Conservation (phyloP, 1,139 yeast species). For the Saccharomyces pastorianus region DNA sequence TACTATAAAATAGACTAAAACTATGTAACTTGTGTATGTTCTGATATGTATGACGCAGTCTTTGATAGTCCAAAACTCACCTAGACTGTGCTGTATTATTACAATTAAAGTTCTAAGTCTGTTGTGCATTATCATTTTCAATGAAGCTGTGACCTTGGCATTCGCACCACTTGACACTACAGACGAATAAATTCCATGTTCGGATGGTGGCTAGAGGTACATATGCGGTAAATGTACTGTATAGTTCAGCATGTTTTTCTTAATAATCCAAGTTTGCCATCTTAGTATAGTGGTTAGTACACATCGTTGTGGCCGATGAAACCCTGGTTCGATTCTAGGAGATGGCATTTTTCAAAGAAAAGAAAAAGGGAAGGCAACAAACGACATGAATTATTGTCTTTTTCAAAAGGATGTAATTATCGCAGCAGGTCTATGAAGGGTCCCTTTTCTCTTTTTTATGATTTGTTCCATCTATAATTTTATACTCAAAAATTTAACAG, state of each 20-base stretch:
- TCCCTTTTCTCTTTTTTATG: not conserved
- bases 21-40: not conserved
- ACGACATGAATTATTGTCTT: no score
- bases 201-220: no score
- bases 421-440: slow-evolving; percentile 24
- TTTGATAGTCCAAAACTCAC: not conserved
- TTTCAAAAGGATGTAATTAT: no score
- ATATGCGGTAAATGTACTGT: no score
- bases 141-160: no score
- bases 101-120: no score
- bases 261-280: slow-evolving; percentile 1
- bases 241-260: no score
- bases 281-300: slow-evolving; percentile 7
- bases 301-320: slow-evolving; percentile 2
- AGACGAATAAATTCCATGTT: no score
- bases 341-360: not conserved
- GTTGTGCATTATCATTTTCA: no score
- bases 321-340: slow-evolving; percentile 6
- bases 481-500: no score
- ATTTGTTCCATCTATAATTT: no score
- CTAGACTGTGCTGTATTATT: not conserved
- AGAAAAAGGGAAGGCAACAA: slow-evolving; percentile 13
- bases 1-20: not conserved
- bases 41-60: not conserved
- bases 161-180: no score